Conservation (phyloP, 352 stramenopile genomes). For the Phytophthora boehmeriae region DNA sequence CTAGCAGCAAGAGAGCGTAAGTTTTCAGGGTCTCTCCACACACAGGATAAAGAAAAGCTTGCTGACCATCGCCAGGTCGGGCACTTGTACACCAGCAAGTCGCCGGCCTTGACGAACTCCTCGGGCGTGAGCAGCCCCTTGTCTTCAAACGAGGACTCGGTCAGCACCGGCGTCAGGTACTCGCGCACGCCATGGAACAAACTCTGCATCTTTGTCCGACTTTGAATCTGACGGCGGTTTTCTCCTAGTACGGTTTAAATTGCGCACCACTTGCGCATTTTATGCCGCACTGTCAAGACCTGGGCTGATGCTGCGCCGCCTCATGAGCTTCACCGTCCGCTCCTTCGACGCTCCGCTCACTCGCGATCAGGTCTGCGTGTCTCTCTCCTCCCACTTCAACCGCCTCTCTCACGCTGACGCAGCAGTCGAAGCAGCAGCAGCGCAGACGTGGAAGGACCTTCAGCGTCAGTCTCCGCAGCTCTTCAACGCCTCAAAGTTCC, state of each 20-base stretch:
- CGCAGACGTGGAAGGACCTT: slow-evolving; percentile 48
- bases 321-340: slow-evolving; percentile 51
- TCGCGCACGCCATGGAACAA: slow-evolving; percentile 85
- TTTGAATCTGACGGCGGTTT: slow-evolving; percentile 5
- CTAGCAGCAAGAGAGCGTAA: too few species aligned
- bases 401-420: slow-evolving; percentile 48
- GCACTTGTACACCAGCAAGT: slow-evolving; percentile 97
- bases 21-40: too few species aligned
- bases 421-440: slow-evolving; percentile 40
- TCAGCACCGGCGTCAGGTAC: slow-evolving; percentile 91
- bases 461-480: slow-evolving; percentile 39
- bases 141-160: slow-evolving; percentile 93
- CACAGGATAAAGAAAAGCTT: too few species aligned
- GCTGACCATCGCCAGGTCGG: slow-evolving; percentile 93
- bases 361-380: slow-evolving; percentile 45
- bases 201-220: slow-evolving; percentile 57
- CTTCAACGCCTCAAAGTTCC: slow-evolving; percentile 86
- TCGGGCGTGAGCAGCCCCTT: slow-evolving; percentile 96
- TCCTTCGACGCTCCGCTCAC: slow-evolving; percentile 35
- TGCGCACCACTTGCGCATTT: not conserved
- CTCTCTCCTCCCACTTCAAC: slow-evolving; percentile 51
- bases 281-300: not conserved
- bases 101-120: slow-evolving; percentile 95
- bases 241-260: slow-evolving; percentile 14
- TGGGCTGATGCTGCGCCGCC: slow-evolving; percentile 29